A percentile compares a stretch with the other conserved stretches of the same genome.
phyloP scores from a whole-genome alignment of 106 monocot species.

The Posidonia australis region DNA sequence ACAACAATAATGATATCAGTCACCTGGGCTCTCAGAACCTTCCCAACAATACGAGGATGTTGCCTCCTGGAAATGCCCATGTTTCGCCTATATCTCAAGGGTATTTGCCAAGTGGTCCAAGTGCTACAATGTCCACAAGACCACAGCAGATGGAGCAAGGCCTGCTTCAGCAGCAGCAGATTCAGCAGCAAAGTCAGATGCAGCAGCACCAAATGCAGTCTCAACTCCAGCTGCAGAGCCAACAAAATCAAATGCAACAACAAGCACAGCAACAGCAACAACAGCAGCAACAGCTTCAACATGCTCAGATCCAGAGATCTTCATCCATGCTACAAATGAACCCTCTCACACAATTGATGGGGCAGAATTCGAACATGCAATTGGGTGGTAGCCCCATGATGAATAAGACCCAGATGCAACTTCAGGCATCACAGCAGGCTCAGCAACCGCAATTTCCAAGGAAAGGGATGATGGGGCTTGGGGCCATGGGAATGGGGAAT shows the following conservation, averaged over 20 bases:
- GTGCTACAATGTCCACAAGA: constrained; percentile 24
- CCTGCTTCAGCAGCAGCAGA: constrained; percentile 41
- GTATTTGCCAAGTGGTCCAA: constrained; percentile 29
- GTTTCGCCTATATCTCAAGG: constrained; percentile 25
- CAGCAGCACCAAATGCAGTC: constrained; percentile 36
- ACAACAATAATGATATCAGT: not conserved
- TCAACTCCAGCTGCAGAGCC: constrained; percentile 47
- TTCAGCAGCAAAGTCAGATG: constrained; percentile 36
- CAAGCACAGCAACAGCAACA: constrained; percentile 43
- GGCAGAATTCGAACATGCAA: constrained; percentile 48
- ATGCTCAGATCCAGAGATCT: constrained; percentile 57
- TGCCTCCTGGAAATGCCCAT: constrained; percentile 48
- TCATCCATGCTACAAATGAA: constrained; percentile 39
- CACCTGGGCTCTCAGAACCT: constrained; percentile 32
- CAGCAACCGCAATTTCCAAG: constrained; percentile 42
- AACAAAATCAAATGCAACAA: constrained; percentile 42
- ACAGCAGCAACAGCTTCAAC: constrained; percentile 39
- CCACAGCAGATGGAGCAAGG: constrained; percentile 54
- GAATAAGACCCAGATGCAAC: constrained; percentile 39
- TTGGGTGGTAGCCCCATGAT: constrained; percentile 40
- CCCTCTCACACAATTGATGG: constrained; percentile 64
- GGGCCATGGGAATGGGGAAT: constrained; percentile 42
- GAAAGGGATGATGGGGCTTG: constrained; percentile 67
- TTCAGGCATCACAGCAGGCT: constrained; percentile 53
- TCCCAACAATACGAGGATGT: constrained; percentile 29